phyloP scores from a whole-genome alignment of 768 basidiomycete species.

The Flagelloscypha sp. region DNA sequence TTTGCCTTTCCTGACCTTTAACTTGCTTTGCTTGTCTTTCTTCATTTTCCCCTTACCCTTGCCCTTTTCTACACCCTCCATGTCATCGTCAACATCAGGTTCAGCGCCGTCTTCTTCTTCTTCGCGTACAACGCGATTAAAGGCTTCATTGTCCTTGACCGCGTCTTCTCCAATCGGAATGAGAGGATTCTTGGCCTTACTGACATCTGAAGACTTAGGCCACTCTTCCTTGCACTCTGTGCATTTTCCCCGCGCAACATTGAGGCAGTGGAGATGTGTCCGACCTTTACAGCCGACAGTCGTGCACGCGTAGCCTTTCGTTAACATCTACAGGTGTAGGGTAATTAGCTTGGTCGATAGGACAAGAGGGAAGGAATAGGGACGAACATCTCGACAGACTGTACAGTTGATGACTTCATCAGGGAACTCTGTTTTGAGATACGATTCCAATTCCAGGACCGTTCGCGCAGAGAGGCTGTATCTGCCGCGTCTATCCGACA shows the following conservation, averaged over 20 bases:
- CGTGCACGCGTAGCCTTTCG: constrained; percentile 57
- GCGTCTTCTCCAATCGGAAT: constrained; percentile 63
- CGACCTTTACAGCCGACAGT: constrained; percentile 53
- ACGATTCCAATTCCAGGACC: constrained; percentile 62
- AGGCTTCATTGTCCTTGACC: constrained; percentile 53
- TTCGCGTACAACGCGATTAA: no score
- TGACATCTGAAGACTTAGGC: constrained; percentile 43
- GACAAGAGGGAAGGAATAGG: neutral
- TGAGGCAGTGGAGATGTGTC: constrained; percentile 61
- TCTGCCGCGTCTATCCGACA: constrained; percentile 43
- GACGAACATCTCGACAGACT: constrained; percentile 59
- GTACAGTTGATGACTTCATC: constrained; percentile 68
- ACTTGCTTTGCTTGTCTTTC: constrained; percentile 38
- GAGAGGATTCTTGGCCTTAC: constrained; percentile 40
- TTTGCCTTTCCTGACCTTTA: no score
- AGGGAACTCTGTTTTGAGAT: constrained; percentile 65
- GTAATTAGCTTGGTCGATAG: neutral
- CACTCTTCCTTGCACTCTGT: constrained; percentile 53
- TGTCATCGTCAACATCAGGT: constrained; percentile 33
- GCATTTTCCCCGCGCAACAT: constrained; percentile 43
- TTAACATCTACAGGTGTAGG: constrained; percentile 42
- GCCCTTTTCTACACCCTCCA: constrained; percentile 27
- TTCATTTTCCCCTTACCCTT: constrained; percentile 26
- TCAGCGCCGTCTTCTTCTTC: no score
- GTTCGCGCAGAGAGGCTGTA: constrained; percentile 73